phyloP scores from a whole-genome alignment of 345 rosid species.

The Eucalyptus polybractea region DNA sequence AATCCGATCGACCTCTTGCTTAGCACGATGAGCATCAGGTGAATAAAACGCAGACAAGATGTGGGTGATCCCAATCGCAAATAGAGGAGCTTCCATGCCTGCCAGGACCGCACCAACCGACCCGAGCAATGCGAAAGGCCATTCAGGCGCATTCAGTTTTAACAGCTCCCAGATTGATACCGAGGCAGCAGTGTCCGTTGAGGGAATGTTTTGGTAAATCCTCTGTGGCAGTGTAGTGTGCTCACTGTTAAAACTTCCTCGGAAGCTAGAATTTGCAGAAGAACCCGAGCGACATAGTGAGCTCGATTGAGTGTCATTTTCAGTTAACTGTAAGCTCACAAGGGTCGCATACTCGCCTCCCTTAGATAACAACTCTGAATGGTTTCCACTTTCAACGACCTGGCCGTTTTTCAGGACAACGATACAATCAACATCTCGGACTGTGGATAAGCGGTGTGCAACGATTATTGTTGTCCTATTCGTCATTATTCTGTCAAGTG shows the following conservation, averaged over 20 bases:
- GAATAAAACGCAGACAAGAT: conserved; percentile 55
- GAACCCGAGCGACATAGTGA: conserved; percentile 12
- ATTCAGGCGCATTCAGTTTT: conserved; percentile 69
- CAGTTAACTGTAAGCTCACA: conserved; percentile 42
- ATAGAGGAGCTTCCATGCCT: conserved; percentile 63
- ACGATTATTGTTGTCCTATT: conserved; percentile 56
- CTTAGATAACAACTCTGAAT: conserved; percentile 42
- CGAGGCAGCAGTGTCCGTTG: background rate
- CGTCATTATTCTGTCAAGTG: conserved; percentile 52
- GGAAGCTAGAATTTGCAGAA: conserved; percentile 28
- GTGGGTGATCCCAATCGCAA: conserved; percentile 62
- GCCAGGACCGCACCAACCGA: conserved; percentile 67
- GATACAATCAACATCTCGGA: conserved; percentile 58
- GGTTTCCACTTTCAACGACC: conserved; percentile 64
- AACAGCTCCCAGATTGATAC: conserved; percentile 46
- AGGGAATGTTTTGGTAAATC: conserved; percentile 3
- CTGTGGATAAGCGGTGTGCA: conserved; percentile 68
- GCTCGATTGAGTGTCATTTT: conserved; percentile 8
- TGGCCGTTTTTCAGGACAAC: conserved; percentile 56
- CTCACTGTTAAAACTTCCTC: conserved; percentile 5
- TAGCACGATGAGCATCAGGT: conserved; percentile 22
- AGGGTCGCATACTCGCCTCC: conserved; percentile 57
- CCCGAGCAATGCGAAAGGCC: conserved; percentile 77
- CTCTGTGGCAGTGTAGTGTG: background rate
- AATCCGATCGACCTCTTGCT: conserved; percentile 27